phyloP scores from a whole-genome alignment of 805 yeast genomes.

The Yarrowia sp. region DNA sequence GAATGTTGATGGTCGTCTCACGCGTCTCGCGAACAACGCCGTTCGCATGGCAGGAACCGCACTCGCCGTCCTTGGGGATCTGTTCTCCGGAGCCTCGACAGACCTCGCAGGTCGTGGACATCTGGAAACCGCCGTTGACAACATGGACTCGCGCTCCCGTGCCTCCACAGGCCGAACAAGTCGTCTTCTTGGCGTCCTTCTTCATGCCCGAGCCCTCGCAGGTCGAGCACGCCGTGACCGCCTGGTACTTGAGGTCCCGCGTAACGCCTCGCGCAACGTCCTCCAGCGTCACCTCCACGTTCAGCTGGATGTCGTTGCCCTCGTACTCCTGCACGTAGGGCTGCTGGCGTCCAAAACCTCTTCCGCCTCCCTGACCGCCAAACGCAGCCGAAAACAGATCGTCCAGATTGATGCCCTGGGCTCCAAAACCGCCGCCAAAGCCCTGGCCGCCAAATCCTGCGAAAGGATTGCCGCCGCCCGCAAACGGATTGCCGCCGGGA shows the following conservation, averaged over 20 bases:
- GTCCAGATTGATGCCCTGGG: slow-evolving; percentile 41
- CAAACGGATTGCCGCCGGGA: slow-evolving; percentile 46
- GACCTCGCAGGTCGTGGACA: slow-evolving; percentile 86
- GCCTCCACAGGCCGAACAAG: slow-evolving; percentile 89
- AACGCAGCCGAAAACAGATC: slow-evolving; percentile 40
- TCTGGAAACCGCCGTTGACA: slow-evolving; percentile 90
- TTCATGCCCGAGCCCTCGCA: slow-evolving; percentile 89
- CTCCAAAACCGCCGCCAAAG: slow-evolving; percentile 39
- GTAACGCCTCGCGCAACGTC: slow-evolving; percentile 82
- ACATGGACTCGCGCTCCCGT: slow-evolving; percentile 86
- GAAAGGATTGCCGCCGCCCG: slow-evolving; percentile 53
- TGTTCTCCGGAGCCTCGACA: slow-evolving; percentile 89
- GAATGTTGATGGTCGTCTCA: slow-evolving; percentile 77
- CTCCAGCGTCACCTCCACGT: slow-evolving; percentile 71
- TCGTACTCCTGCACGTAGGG: slow-evolving; percentile 70
- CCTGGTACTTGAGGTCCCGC: slow-evolving; percentile 65
- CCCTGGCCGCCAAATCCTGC: slow-evolving; percentile 45
- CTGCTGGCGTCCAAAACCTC: slow-evolving; percentile 42
- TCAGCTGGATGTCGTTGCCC: slow-evolving; percentile 84
- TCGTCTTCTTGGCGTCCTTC: slow-evolving; percentile 64
- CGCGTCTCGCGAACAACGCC: slow-evolving; percentile 73
- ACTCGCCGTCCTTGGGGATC: slow-evolving; percentile 64
- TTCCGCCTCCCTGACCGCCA: slow-evolving; percentile 40
- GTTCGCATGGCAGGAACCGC: slow-evolving; percentile 81
- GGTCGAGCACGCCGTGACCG: slow-evolving; percentile 70